Evolutionary conservation across 495 filamentous ascomycete species (phyloP), one percentile per base, ranked within the genome.

Genomic region (Neurospora tetraspora): DNA sequence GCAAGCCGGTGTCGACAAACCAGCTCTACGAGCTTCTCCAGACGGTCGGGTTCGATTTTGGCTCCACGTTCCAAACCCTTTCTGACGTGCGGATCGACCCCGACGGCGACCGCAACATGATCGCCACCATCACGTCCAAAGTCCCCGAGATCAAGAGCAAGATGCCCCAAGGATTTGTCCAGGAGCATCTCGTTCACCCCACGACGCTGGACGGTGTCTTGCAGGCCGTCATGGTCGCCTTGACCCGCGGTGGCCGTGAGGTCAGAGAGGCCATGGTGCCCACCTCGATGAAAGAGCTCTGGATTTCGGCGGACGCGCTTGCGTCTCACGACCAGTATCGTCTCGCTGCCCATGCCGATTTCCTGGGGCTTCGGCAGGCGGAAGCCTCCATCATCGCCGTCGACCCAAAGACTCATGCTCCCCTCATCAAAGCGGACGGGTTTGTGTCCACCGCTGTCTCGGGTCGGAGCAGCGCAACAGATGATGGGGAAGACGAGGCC

Each of bases 31-130:
- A 74, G 70, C 39, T 70, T 16, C 70, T 74, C 4, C 53, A 72
- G 37, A 70, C 69, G 5, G 61, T 72, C 16, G 73, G 73, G 5
- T 69, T 74, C 36, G 61, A 69, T 36, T 74, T 86, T 71, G 84
- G 85, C 38, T 45, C 71, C 6, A 27, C 59, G 4, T 70, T 72
- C 38, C 61, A 53, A 12, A 74, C 36, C 42, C 71, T 74, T 18
- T 11, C 53, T n/a, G 70, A 65, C 40, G 37, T 74, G 31, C 70
- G 73, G 6, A 39, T 47, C 18, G 34, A 34, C 18, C 20, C 53
- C 31, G 31, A 34, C 0, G 31, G 31, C 34, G 18, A 36, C 38
- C 47, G 12, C 36, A 69, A 27, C 5, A 59, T 47, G 40, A 42
- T 42, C 40, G 40, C 40, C 40, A 42, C 40, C 40, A 42, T 42